Evolutionary conservation across 179 eudicot species (phyloP), one percentile per base, ranked within the genome.

Genomic region (Dionaea muscipula): DNA sequence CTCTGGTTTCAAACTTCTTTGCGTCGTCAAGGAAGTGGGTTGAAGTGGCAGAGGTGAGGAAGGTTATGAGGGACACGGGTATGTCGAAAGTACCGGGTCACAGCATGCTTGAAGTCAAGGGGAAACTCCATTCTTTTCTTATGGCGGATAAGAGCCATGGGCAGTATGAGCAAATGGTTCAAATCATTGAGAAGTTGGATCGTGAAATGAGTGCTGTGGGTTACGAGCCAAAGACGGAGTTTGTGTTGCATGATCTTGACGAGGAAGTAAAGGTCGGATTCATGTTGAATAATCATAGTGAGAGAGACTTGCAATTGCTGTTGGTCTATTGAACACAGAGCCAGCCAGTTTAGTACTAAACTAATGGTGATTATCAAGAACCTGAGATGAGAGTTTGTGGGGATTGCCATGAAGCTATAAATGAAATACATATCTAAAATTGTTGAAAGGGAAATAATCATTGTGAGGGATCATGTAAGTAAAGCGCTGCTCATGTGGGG

Each of bases 51-150:
- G 64, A 55, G 50, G 74, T 79, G 55, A 75, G 88, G 64, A 75
- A 51, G 55, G 60, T 52, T 12, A 81, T 83, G 93, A 84, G 74
- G 62, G 54, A 52, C 55, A 60, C 57, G 1, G 86, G 84, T 46
- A 66, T 69, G 56, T 77, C 70, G 69, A 85, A 86, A 75, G 64
- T 70, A n/a, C 93, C 95, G 2, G 88, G 95, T 27, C 77, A 75
- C 27, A 86, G 93, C 55, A 77, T 65, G 50, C 73, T 81, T 47
- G 93, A 86, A 72, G 79, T 86, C 55, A 70, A 63, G 50, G 83
- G 82, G 50, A 72, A 68, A 53, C 72, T 84, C 26, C 79, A 84
- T 60, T 72, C 84, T 58, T 86, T 86, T 52, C 51, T 79, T 35
- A 80, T 74, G 77, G 95, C 81, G 43, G 95, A 86, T 65, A 79